A percentile compares a stretch with the other conserved stretches of the same genome.
These are phyloP conservation scores for Ceratocystis smalleyi DNA, from an alignment of 2,329 filamentous ascomycete species.

Conservation along the genomic window DNA sequence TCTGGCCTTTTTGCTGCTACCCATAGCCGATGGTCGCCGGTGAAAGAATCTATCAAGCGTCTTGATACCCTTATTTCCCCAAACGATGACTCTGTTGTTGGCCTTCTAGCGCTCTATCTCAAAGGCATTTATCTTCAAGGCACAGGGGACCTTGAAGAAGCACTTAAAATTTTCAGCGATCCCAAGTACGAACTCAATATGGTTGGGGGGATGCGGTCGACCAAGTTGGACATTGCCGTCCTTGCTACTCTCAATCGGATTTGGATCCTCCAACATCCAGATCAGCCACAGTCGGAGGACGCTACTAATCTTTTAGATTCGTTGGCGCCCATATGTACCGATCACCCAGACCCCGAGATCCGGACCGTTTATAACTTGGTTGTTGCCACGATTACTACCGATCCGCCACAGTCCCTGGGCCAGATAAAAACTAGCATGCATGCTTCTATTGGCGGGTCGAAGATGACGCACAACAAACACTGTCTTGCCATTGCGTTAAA, in stretches of 20 bases:
- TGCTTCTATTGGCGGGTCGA: slow-evolving; percentile 53
- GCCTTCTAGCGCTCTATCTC: slow-evolving; percentile 51
- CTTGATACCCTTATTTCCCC: slow-evolving; percentile 32
- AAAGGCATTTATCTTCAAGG: slow-evolving; percentile 62
- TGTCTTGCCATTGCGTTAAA: slow-evolving; percentile 70
- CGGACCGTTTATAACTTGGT: slow-evolving; percentile 64
- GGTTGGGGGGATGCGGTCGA: slow-evolving; percentile 30
- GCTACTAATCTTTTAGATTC: slow-evolving; percentile 47
- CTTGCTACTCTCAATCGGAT: slow-evolving; percentile 53
- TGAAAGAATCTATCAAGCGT: slow-evolving; percentile 40
- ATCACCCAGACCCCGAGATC: slow-evolving; percentile 59
- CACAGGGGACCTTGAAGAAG: slow-evolving; percentile 53
- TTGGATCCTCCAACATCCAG: slow-evolving; percentile 53
- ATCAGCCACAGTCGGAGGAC: slow-evolving; percentile 40
- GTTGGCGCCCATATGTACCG: slow-evolving; percentile 50
- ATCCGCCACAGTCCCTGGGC: slow-evolving; percentile 50
- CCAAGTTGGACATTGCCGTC: slow-evolving; percentile 48
- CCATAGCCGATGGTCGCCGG: slow-evolving; percentile 53
- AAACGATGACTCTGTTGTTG: slow-evolving; percentile 28
- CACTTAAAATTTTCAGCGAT: slow-evolving; percentile 51
- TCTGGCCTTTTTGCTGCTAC: slow-evolving; percentile 54
- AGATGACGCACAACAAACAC: slow-evolving; percentile 56
- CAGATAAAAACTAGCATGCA: slow-evolving; percentile 67
- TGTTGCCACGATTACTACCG: slow-evolving; percentile 48
- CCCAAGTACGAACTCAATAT: slow-evolving; percentile 40